Evolutionary conservation across 345 rosid species (phyloP), one percentile per base, ranked within the genome.

Genomic region (Conringia planisiliqua): DNA sequence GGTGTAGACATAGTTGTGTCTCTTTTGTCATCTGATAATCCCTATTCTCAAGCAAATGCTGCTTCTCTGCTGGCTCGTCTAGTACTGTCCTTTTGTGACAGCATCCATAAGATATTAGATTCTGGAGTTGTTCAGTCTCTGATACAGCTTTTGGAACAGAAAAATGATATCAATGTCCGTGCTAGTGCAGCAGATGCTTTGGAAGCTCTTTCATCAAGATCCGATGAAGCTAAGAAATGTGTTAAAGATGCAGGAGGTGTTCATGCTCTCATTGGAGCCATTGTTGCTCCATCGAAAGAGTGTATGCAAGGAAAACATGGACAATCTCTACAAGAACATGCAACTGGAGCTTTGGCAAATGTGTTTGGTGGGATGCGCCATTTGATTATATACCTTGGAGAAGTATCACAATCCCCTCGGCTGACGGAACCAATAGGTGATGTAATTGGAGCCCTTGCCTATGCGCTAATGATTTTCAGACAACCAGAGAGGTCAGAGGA

Each of bases 151-250:
- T 82, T 86, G 80, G 89, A 86, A 61, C 82, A 75, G 76, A 79
- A 79, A 30, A 87, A 85, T 77, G 96, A 87, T 78, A 74, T 71
- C 46, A 81, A 83, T 52, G 97, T 90, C 14, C 89, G 96, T 65
- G 93, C 96, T 66, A 86, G 90, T 75, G 92, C 98, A 36, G 97
- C 97, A 51, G 93, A 88, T 82, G 98, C 98, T 63, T 79, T 93
- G 86, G 88, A 89, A 68, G 89, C 91, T 66, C 88, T 93, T 65
- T 87, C 98, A 44, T 82, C 84, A 47, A 86, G 80, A 84, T 89
- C 97, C 27, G 52, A 44, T 29, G 79, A 72, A 44, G 96, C 93
- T 40, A 88, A 84, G 87, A 81, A 86, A 79, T 88, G 85, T 30
- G 78, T 90, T 55, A 77, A 78, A 57, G 90, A 89, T 85, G 89